phyloP scores from a whole-genome alignment of 306 rosid species.

The Acmispon strigosus region DNA sequence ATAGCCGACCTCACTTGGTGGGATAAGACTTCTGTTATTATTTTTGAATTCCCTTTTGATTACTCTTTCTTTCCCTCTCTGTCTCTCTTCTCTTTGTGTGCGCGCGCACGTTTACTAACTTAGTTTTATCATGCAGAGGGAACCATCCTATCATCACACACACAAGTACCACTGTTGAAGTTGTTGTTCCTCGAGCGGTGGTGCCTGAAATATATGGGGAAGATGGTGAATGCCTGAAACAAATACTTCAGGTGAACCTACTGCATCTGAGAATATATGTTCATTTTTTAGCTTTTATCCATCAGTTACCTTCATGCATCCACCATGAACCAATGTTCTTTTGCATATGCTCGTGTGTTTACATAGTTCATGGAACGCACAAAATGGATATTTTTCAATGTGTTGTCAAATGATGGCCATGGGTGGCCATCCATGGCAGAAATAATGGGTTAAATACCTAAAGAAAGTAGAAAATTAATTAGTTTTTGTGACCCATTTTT shows the following conservation, averaged over 20 bases:
- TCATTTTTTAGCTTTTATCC: not conserved
- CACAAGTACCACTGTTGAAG: conserved; percentile 84
- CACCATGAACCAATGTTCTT: not conserved
- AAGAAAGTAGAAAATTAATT: too few species aligned
- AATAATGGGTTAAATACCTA: too few species aligned
- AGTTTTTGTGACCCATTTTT: too few species aligned
- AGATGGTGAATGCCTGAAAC: conserved; percentile 95
- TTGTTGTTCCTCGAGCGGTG: conserved; percentile 69
- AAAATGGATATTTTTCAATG: not conserved
- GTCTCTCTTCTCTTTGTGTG: not conserved
- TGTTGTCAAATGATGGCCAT: not conserved
- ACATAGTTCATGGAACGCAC: not conserved
- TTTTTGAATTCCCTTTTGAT: too few species aligned
- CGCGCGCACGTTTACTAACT: not conserved
- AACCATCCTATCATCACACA: conserved; percentile 57
- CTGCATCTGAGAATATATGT: conserved; percentile 10
- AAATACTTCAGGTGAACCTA: conserved; percentile 72
- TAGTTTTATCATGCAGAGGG: conserved; percentile 40
- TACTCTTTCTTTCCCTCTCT: too few species aligned
- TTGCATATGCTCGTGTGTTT: not conserved
- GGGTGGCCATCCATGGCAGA: too few species aligned
- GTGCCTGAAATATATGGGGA: conserved; percentile 83
- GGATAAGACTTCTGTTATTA: too few species aligned
- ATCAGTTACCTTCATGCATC: too few species aligned
- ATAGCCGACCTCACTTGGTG: too few species aligned